These are phyloP conservation scores for Puccinia polysora DNA, from an alignment of 1,284 basidiomycete genomes.

Conservation along the genomic window DNA sequence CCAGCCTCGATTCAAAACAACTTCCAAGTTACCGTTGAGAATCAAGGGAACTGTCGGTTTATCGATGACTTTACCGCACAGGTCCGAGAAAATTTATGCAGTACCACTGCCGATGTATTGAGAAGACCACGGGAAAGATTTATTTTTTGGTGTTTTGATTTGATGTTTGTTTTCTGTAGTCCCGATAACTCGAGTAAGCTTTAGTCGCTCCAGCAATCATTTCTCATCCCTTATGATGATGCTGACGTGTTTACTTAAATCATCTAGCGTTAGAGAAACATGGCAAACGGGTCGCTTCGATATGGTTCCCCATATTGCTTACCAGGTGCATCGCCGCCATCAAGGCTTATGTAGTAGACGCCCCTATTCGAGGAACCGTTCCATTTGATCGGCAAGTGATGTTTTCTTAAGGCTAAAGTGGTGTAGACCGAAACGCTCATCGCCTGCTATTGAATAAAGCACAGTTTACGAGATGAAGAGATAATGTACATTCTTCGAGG, in stretches of 20 bases:
- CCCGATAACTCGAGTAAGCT: conserved; percentile 47
- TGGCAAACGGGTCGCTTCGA: conserved; percentile 64
- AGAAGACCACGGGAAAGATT: conserved; percentile 72
- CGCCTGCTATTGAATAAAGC: conserved; percentile 41
- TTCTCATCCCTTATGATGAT: not conserved
- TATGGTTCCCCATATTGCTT: conserved; percentile 67
- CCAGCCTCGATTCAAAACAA: not conserved
- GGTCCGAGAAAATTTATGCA: conserved; percentile 54
- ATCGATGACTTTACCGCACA: conserved; percentile 46
- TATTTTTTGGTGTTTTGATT: conserved; percentile 88
- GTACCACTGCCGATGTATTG: conserved; percentile 62
- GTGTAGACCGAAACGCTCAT: conserved; percentile 2
- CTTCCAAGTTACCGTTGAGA: not conserved
- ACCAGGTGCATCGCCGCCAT: conserved; percentile 68
- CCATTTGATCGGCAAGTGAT: conserved; percentile 70
- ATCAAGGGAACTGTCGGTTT: conserved; percentile 45
- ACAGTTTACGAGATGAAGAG: conserved; percentile 79
- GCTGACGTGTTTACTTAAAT: conserved; percentile 22
- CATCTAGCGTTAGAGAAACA: conserved; percentile 59
- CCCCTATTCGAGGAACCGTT: conserved; percentile 70
- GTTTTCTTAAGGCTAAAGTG: not conserved
- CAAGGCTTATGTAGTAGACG: conserved; percentile 72
- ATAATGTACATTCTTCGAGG: conserved; percentile 75
- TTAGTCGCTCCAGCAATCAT: not conserved
- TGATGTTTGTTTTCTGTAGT: conserved; percentile 70